Base-by-base conservation (phyloP, 192 early-diverging fungal genomes). In the Podila clonocystis region DNA sequence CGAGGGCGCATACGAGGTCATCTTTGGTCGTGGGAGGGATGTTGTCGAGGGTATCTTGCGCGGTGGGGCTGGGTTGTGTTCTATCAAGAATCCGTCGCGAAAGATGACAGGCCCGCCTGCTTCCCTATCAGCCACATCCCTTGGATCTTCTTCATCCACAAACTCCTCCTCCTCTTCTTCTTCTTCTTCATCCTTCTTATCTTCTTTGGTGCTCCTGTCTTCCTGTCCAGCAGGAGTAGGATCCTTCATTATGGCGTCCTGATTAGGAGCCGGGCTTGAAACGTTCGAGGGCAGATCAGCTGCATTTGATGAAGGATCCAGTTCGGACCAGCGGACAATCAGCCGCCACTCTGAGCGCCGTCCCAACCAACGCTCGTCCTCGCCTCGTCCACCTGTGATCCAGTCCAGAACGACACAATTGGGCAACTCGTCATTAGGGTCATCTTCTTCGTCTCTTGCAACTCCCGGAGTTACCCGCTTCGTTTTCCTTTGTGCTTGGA, bases 51-150 rank as follows among this genome's bases (percentile, higher is more conserved):
- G 36, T 29, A 61, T 11, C 55, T 67, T 71, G 26, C 63, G 65
- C 0, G 66, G 77, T 22, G 68, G 34, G 63, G 75, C 31, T 63
- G 78, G 70, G 65, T 85, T 45, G 73, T 82, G 66, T 68, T 87
- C 62, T 69, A 75, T 70, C 63, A 67, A 62, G 93, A 97, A 60
- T 62, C 78, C 95, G 20, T 79, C 75, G 28, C 75, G 59, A 24
- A 79, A 79, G 45, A 79, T 59, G 17, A 79, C 68, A 19, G 75
- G 73, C 30, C 78, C 74, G 57, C 66, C 62, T 26, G 72, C 75
- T 5, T 49, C 12, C 13, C 75, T 50, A 9, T 79, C 75, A 9
- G 75, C 75, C 9, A 79, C 50, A 49, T 79, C 75, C 20, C 75
- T 63, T 45, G 75, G 75, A 64, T 79, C 75, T 29, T 79, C 75